Evolutionary conservation across 768 basidiomycete species (phyloP), one percentile per base, ranked within the genome.

Genomic region (Polyporus arcularius): DNA sequence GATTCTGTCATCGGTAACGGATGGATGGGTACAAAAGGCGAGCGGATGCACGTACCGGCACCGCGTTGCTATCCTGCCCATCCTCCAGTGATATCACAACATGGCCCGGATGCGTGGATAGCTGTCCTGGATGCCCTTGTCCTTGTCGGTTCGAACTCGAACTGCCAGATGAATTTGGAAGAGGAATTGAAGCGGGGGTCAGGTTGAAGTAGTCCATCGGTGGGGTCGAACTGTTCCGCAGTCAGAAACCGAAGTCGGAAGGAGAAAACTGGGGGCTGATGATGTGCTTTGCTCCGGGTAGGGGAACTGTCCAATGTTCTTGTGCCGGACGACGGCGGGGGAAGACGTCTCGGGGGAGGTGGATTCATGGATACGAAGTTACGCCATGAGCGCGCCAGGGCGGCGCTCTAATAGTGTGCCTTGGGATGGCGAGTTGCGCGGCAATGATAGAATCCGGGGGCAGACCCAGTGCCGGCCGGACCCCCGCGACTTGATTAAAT

Each of bases 131-230:
- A 28, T 6, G 46, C 21, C 26, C 14, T 18, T 11, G 10, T 30
- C 26, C 6, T 28, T 47, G 18, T 21, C 28, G 4, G 21, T 30
- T 7, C 9, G 57, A 30, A 42, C 31, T 35, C 1, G 46, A 48
- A 7, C 26, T 48, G 26, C 46, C 28, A 14, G 46, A 18, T 12
- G 46, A 12, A 18, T 30, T 18, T 15, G 45, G 21, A 1, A 50
- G 21, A 5, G 50, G 31, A 8, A 42, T 15, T 8, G 26, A 5
- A 14, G 21, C 1, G 21, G 31, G 10, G 10, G 54, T 47, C 16
- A 57, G 28, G 45, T 42, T 51, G 30, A 57, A 57, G 55, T 57
- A 62, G 5, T 62, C 61, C 61, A 62, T 62, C 31, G 42, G 7
- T 9, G 10, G 32, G 18, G 21, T 26, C 21, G 21, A 26, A 2